Percentiles rank a stretch among this genome's conserved stretches.
These are phyloP conservation scores for Sodiomyces alkalinus DNA, from an alignment of 2,329 filamentous ascomycete species.

Conservation along the genomic window DNA sequence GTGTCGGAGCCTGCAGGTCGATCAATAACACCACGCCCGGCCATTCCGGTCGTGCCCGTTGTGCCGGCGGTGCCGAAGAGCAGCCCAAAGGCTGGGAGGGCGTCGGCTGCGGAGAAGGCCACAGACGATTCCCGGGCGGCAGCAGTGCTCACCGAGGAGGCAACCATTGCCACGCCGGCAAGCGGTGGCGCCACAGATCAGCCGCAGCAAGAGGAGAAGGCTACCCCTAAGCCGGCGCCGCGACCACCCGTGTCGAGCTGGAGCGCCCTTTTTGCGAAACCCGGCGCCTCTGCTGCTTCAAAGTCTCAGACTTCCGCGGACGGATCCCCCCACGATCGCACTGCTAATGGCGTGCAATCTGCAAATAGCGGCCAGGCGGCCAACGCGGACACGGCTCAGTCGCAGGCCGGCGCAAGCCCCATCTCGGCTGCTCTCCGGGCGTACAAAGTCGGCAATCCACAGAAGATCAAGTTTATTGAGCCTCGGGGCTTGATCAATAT, in stretches of 20 bases:
- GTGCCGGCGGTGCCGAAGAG: conserved; percentile 30
- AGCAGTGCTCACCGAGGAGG: conserved; percentile 10
- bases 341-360: conserved; percentile 7
- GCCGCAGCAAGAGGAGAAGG: no score
- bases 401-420: conserved; percentile 25
- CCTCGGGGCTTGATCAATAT: conserved; percentile 90
- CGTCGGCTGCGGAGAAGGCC: conserved; percentile 3
- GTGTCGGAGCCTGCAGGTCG: background rate
- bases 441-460: conserved; percentile 50
- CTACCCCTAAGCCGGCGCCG: conserved; percentile 9
- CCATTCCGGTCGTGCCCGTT: conserved; percentile 27
- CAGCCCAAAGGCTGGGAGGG: conserved; percentile 13
- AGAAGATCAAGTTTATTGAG: conserved; percentile 70
- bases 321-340: conserved; percentile 3
- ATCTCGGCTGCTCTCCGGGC: conserved; percentile 63
- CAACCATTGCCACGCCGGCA: background rate
- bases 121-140: conserved; percentile 11
- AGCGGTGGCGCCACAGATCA: no score
- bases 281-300: conserved; percentile 8
- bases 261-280: conserved; percentile 23
- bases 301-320: conserved; percentile 11
- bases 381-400: conserved; percentile 3
- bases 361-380: conserved; percentile 2
- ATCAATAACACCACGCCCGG: conserved; percentile 12
- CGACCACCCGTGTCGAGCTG: conserved; percentile 21